phyloP scores from a whole-genome alignment of 306 rosid species.

The Purshia tridentata region DNA sequence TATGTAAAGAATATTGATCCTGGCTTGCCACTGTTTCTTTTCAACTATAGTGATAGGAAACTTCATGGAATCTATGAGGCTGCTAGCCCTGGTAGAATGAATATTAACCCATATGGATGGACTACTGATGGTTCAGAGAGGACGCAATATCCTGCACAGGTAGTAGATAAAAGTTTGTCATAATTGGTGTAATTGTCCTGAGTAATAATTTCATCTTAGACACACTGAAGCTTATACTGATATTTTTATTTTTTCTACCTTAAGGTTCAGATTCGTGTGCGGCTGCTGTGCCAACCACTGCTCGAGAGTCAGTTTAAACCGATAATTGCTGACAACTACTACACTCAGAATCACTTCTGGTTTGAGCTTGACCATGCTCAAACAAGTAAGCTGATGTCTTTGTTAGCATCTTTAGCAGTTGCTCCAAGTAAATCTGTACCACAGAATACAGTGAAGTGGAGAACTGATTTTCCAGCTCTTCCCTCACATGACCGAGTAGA shows the following conservation, averaged over 20 bases:
- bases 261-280: slow-evolving; percentile 60
- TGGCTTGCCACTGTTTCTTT: slow-evolving; percentile 81
- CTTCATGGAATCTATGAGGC: slow-evolving; percentile 91
- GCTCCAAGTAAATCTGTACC: slow-evolving; percentile 36
- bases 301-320: slow-evolving; percentile 58
- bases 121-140: slow-evolving; percentile 51
- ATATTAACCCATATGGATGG: slow-evolving; percentile 87
- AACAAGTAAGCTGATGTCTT: slow-evolving; percentile 47
- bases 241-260: slow-evolving; percentile 7
- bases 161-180: slow-evolving; percentile 23
- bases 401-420: slow-evolving; percentile 43
- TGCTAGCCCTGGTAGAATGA: slow-evolving; percentile 62
- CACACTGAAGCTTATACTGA: slow-evolving; percentile 12
- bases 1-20: slow-evolving; percentile 75
- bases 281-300: slow-evolving; percentile 61
- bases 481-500: slow-evolving; percentile 28
- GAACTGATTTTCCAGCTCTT: slow-evolving; percentile 22
- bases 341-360: slow-evolving; percentile 50
- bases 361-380: slow-evolving; percentile 83
- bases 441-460: slow-evolving; percentile 30
- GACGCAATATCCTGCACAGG: slow-evolving; percentile 90
- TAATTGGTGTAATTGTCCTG: slow-evolving; percentile 10
- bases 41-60: slow-evolving; percentile 72
- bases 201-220: background rate
- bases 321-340: slow-evolving; percentile 61